Conservation (phyloP, 108 stramenopile genomes). For the Skeletonema menzelii region DNA sequence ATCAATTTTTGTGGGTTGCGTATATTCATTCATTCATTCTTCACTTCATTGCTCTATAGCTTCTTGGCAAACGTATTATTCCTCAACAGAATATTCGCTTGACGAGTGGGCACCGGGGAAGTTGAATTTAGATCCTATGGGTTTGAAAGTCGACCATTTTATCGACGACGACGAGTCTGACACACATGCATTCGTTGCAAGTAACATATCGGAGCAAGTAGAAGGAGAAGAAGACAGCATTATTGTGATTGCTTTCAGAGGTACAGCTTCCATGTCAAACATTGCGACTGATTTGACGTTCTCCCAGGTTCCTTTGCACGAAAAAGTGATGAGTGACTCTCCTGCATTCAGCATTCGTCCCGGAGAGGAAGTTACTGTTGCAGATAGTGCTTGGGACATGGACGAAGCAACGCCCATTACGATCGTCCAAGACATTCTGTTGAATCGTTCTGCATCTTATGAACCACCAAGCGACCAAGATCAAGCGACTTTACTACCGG, state of each 20-base stretch:
- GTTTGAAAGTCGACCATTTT: slow-evolving; percentile 68
- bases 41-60: too few relatives aligned
- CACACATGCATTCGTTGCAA: slow-evolving; percentile 75
- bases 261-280: slow-evolving; percentile 76
- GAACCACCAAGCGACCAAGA: slow-evolving; percentile 13
- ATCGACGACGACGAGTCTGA: slow-evolving; percentile 75
- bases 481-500: slow-evolving; percentile 26
- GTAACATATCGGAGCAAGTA: slow-evolving; percentile 61
- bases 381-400: slow-evolving; percentile 39
- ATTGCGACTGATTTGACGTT: slow-evolving; percentile 80
- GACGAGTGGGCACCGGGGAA: slow-evolving; percentile 59
- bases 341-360: slow-evolving; percentile 58
- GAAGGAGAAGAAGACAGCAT: slow-evolving; percentile 86
- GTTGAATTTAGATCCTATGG: slow-evolving; percentile 77
- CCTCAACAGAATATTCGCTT: slow-evolving; percentile 51
- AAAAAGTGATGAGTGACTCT: slow-evolving; percentile 54
- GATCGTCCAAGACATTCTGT: slow-evolving; percentile 34
- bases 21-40: too few relatives aligned
- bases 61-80: slow-evolving; percentile 92
- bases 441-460: slow-evolving; percentile 8
- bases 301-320: slow-evolving; percentile 73
- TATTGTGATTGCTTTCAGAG: slow-evolving; percentile 91
- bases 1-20: too few relatives aligned
- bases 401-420: slow-evolving; percentile 27
- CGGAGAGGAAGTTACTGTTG: slow-evolving; percentile 26